A percentile compares a stretch with the other conserved stretches of the same genome.
These are phyloP conservation scores for Aethionema arabicum DNA, from an alignment of 345 rosid genomes.

Conservation along the genomic window DNA sequence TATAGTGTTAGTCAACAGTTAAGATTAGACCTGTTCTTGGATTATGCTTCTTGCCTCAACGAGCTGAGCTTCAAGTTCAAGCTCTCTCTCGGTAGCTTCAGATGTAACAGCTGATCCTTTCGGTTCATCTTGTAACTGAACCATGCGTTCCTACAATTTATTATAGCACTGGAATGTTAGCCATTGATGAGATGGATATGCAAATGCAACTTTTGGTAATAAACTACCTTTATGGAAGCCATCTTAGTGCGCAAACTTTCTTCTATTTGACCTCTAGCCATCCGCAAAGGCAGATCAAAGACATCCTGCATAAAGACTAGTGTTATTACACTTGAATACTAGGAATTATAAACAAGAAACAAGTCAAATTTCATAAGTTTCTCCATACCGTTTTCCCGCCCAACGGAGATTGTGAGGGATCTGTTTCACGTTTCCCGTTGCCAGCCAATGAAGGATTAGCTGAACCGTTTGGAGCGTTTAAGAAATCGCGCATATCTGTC, in stretches of 20 bases:
- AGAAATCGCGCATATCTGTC: slow-evolving; percentile 93
- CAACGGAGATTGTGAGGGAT: slow-evolving; percentile 80
- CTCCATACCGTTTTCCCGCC: slow-evolving; percentile 86
- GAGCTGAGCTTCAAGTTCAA: slow-evolving; percentile 99
- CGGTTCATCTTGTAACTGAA: slow-evolving; percentile 86
- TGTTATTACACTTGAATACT: neutral
- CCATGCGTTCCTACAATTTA: slow-evolving; percentile 48
- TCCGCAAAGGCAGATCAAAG: slow-evolving; percentile 86
- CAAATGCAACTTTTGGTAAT: neutral
- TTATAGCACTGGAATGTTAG: slow-evolving; percentile 16
- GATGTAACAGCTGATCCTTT: slow-evolving; percentile 88
- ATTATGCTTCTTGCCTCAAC: slow-evolving; percentile 99
- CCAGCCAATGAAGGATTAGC: slow-evolving; percentile 69
- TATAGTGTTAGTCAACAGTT: neutral
- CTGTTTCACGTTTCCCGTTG: slow-evolving; percentile 59
- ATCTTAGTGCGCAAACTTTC: slow-evolving; percentile 91
- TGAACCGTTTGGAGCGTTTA: slow-evolving; percentile 81
- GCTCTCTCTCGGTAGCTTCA: slow-evolving; percentile 98
- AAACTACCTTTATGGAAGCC: slow-evolving; percentile 86
- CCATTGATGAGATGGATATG: neutral
- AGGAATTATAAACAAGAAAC: neutral
- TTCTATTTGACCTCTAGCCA: slow-evolving; percentile 98
- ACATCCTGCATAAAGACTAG: slow-evolving; percentile 59
- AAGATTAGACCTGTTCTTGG: slow-evolving; percentile 79
- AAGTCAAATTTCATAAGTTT: neutral